Evolutionary conservation across 164 flowering plant genomes (phyloP).

Genomic region (Taxillus chinensis): DNA sequence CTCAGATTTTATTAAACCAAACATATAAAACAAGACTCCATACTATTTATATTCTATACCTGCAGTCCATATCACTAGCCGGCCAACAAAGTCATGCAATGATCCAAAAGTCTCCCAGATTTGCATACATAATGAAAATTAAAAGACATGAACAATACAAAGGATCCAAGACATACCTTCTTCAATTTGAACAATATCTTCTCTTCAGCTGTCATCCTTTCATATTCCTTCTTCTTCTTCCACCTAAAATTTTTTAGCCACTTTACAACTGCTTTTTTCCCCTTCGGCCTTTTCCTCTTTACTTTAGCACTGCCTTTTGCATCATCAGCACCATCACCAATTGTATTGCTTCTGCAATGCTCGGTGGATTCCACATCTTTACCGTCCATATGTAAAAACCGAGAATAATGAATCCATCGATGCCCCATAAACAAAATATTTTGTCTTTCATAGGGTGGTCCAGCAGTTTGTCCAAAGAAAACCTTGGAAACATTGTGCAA

Average conservation of each 20-base stretch:
- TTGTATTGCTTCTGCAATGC: conserved; percentile 10
- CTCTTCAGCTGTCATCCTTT: conserved; percentile 90
- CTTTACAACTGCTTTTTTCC: conserved; percentile 86
- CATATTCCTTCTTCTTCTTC: conserved; percentile 83
- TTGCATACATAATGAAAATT: too few species aligned
- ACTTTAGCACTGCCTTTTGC: conserved; percentile 11
- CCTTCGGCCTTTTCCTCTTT: conserved; percentile 80
- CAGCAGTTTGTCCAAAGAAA: conserved; percentile 12
- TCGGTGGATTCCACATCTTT: conserved; percentile 13
- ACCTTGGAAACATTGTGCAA: conserved; percentile 33
- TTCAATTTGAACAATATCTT: conserved; percentile 66
- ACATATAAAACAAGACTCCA: too few species aligned
- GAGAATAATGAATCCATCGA: conserved; percentile 31
- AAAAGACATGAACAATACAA: not conserved
- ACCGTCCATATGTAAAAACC: conserved; percentile 12
- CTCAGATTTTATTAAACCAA: too few species aligned
- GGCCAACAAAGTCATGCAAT: too few species aligned
- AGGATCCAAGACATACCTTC: conserved; percentile 34
- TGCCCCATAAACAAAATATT: conserved; percentile 8
- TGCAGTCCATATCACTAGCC: too few species aligned
- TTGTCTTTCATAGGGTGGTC: conserved; percentile 5
- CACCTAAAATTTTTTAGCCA: conserved; percentile 90
- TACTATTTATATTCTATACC: too few species aligned
- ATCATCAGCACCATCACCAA: conserved; percentile 15
- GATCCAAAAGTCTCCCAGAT: too few species aligned